phyloP scores from a whole-genome alignment of 208 protist genomes.

The Histomonas meleagridis region DNA sequence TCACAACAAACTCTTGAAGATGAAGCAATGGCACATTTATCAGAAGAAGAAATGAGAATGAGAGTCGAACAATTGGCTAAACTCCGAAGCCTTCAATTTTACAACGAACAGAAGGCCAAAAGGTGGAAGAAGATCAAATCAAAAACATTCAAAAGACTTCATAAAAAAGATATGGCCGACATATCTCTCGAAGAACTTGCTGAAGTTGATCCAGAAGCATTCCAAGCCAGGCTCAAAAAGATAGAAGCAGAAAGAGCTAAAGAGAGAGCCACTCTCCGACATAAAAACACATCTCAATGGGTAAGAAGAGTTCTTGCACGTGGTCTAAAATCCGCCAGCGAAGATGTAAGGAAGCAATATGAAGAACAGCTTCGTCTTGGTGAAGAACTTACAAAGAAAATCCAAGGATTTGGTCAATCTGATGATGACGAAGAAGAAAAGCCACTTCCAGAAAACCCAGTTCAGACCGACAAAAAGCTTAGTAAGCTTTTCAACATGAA shows the following conservation, averaged over 20 bases:
- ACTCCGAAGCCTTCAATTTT: slow-evolving; percentile 43
- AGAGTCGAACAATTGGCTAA: slow-evolving; percentile 42
- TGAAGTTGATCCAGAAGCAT: slow-evolving; percentile 31
- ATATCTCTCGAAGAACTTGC: slow-evolving; percentile 24
- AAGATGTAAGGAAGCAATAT: not conserved
- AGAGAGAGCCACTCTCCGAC: not conserved
- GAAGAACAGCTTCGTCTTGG: not conserved
- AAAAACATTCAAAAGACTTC: slow-evolving; percentile 40
- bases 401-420: not conserved
- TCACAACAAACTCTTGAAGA: not conserved
- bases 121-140: slow-evolving; percentile 49
- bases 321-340: not conserved
- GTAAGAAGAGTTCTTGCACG: not conserved
- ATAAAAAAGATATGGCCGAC: slow-evolving; percentile 39
- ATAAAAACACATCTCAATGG: slow-evolving; percentile 35
- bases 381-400: not conserved
- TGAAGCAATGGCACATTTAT: not conserved
- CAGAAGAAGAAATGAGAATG: slow-evolving; percentile 33
- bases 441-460: not conserved
- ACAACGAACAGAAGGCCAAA: slow-evolving; percentile 44
- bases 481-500: not conserved
- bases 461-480: not conserved
- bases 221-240: not conserved
- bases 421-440: not conserved
- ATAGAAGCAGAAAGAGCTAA: not conserved